Percentiles rank a stretch among this genome's conserved stretches.
Evolutionary conservation across 805 yeast species (phyloP).

Genomic region (Yamadazyma philogaea): DNA sequence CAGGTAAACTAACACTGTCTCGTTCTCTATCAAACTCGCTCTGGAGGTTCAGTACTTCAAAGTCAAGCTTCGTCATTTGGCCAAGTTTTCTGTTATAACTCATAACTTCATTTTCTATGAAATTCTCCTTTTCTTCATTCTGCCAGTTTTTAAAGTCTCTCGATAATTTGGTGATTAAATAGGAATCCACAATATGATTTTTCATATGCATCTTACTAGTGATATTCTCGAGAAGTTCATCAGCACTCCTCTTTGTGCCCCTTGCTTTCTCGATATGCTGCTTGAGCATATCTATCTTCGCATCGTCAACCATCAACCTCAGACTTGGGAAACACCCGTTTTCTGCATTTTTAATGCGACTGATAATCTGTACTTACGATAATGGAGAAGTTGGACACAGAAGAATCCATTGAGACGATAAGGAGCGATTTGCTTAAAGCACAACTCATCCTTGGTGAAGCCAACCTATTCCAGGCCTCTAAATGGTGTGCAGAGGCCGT

Average conservation of each 20-base stretch:
- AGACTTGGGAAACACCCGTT: background rate
- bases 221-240: slow-evolving; percentile 1
- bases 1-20: slow-evolving; percentile 25
- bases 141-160: slow-evolving; percentile 30
- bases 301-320: slow-evolving; percentile 2
- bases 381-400: slow-evolving; percentile 5
- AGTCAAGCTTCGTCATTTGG: slow-evolving; percentile 26
- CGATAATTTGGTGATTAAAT: slow-evolving; percentile 30
- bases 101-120: slow-evolving; percentile 22
- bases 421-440: slow-evolving; percentile 24
- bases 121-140: slow-evolving; percentile 14
- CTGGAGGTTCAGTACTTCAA: slow-evolving; percentile 20
- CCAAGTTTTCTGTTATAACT: slow-evolving; percentile 31
- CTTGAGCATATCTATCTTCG: slow-evolving; percentile 1
- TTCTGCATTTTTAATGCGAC: background rate
- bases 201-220: slow-evolving; percentile 10
- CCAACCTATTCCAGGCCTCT: slow-evolving; percentile 66
- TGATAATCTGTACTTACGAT: background rate
- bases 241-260: background rate
- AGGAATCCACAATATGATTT: slow-evolving; percentile 32
- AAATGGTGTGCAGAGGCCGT: slow-evolving; percentile 85
- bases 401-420: slow-evolving; percentile 14
- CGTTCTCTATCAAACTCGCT: slow-evolving; percentile 23
- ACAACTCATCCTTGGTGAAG: slow-evolving; percentile 42
- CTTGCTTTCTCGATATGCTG: slow-evolving; percentile 2